Base-by-base conservation (phyloP, 2,329 filamentous ascomycete species). In the Blumeria graminis region DNA sequence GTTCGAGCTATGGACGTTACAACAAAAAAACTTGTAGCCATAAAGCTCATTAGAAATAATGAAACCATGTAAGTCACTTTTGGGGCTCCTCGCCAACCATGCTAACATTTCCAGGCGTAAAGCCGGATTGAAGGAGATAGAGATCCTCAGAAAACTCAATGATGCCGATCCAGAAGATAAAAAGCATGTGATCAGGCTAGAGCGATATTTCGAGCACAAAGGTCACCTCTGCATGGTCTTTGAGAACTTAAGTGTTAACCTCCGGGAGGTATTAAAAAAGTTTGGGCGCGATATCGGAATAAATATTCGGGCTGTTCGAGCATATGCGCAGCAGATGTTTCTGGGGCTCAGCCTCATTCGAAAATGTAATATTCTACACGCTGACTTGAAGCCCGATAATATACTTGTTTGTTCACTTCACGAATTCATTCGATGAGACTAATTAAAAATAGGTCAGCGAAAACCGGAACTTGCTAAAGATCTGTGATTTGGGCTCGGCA, bases 11-110 rank as follows among this genome's bases (percentile, higher is more conserved):
- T 79, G 60, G 89, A 95, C 68, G 77, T 82, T 22, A 80, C 78
- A 53, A 85, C 76, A 57, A 82, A 81, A 64, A 77, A 78, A 62
- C 68, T 84, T n/a, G 89, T 96, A 35, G 92, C 92, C 28, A 85
- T 98, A 74, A 98, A 98, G 71, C 92, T 98, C 63, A 94, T 96
- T 69, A 85, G 92, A 60, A 93, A 93, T 69, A 96, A 98, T 64
- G 89, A 94, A 65, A 85, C 86, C 11, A 83, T 95, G 80, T 73
- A 71, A 63, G 62, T 57, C 50, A 10, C 60, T 58, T 38, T 52
- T 33, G 13, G 38, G 38, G 18, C 1, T 39, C 34, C 32, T 43
- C 52, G n/a, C n/a, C 39, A 13, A n/a, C 41, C 32, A 22, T 55
- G 56, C 66, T 68, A 54, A 69, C 36, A 36, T 58, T 53, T 50